Conservation (phyloP, 2,329 filamentous ascomycete species). For the Aspergillus sp. region DNA sequence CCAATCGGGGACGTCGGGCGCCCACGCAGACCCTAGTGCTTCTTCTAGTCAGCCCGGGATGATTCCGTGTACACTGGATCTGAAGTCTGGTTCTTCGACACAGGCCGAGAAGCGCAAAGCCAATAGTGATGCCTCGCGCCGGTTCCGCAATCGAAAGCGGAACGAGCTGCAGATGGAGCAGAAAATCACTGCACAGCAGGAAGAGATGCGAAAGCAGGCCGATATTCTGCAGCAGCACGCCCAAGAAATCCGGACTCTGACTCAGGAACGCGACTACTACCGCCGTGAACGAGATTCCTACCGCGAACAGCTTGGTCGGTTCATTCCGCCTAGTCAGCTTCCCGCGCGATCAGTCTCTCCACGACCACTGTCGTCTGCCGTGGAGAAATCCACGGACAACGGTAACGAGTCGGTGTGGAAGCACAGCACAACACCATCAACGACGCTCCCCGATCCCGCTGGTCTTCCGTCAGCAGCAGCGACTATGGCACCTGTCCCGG, state of each 20-base stretch:
- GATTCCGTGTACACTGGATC: slow-evolving; percentile 32
- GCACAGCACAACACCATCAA: background rate
- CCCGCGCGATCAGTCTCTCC: slow-evolving; percentile 27
- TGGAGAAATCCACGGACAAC: background rate
- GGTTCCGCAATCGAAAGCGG: slow-evolving; percentile 36
- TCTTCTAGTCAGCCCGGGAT: slow-evolving; percentile 15
- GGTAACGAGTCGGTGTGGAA: background rate
- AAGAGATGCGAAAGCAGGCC: slow-evolving; percentile 27
- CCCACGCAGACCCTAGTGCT: slow-evolving; percentile 5
- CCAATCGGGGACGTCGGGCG: too few species aligned
- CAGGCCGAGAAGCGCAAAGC: slow-evolving; percentile 37
- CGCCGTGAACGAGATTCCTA: slow-evolving; percentile 34
- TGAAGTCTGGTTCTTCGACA: slow-evolving; percentile 34
- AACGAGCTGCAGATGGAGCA: slow-evolving; percentile 34
- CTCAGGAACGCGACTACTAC: slow-evolving; percentile 32
- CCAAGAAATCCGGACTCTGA: slow-evolving; percentile 27
- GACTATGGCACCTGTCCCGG: background rate
- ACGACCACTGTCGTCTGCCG: slow-evolving; percentile 3
- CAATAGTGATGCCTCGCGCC: slow-evolving; percentile 35
- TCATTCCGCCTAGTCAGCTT: slow-evolving; percentile 18
- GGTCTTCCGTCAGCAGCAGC: too few species aligned
- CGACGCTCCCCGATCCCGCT: background rate
- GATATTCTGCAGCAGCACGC: slow-evolving; percentile 22
- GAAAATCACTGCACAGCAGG: slow-evolving; percentile 28
- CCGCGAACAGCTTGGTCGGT: slow-evolving; percentile 24